These are phyloP conservation scores for Trametes pubescens DNA, from an alignment of 1,284 basidiomycete genomes.

Conservation along the genomic window DNA sequence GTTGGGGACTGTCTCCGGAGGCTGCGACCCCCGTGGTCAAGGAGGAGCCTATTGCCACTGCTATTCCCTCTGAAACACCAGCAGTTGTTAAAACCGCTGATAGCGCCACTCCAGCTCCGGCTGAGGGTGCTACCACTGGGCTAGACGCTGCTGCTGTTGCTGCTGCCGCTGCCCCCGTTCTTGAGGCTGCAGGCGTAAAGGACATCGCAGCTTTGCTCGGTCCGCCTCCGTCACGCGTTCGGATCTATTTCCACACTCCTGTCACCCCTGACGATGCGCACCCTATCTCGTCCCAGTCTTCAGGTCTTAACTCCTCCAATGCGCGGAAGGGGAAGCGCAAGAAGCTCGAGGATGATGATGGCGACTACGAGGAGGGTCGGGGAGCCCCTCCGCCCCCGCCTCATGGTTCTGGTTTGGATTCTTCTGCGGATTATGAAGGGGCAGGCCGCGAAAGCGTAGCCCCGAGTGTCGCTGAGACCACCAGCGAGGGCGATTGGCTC, in stretches of 20 bases:
- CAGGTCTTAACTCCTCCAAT: constrained; percentile 53
- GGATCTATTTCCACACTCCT: constrained; percentile 88
- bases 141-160: constrained; percentile 21
- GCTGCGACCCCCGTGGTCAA: constrained; percentile 34
- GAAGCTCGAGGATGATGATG: constrained; percentile 85
- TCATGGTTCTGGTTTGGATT: constrained; percentile 41
- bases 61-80: constrained; percentile 29
- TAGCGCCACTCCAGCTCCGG: constrained; percentile 29
- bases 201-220: constrained; percentile 43
- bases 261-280: constrained; percentile 80
- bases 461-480: constrained; percentile 73
- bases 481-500: constrained; percentile 81
- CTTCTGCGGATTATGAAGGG: constrained; percentile 52
- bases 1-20: constrained; percentile 65
- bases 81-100: constrained; percentile 29
- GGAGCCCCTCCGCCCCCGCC: constrained; percentile 69
- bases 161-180: constrained; percentile 18
- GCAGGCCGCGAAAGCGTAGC: constrained; percentile 67
- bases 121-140: constrained; percentile 32
- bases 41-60: constrained; percentile 35
- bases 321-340: constrained; percentile 82
- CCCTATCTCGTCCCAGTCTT: constrained; percentile 60
- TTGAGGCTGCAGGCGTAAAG: constrained; percentile 37
- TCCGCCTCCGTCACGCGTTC: constrained; percentile 77
- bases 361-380: constrained; percentile 74